These are phyloP conservation scores for Pseudoperonospora humuli DNA, from an alignment of 352 stramenopile species.

Conservation along the genomic window DNA sequence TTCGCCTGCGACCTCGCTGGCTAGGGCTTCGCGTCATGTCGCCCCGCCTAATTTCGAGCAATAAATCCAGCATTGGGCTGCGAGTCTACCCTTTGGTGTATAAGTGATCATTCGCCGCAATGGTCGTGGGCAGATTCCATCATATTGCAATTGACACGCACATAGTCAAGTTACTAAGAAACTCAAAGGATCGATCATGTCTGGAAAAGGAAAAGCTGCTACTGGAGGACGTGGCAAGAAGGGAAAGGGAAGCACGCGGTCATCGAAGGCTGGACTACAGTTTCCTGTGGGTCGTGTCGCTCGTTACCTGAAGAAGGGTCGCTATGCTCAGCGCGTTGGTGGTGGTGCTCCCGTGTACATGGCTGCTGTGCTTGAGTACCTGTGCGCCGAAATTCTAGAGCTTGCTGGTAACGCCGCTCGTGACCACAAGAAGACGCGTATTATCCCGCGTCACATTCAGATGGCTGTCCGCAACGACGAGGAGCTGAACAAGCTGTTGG, in stretches of 20 bases:
- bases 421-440: conserved; percentile 96
- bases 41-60: background rate
- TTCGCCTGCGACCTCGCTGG: conserved; percentile 13
- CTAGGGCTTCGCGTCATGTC: conserved; percentile 1
- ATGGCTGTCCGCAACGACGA: conserved; percentile 91
- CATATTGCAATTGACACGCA: conserved; percentile 28
- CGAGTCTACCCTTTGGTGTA: conserved; percentile 10
- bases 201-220: conserved; percentile 73
- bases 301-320: conserved; percentile 89
- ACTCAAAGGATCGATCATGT: conserved; percentile 36
- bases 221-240: conserved; percentile 68
- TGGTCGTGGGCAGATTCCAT: background rate
- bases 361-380: conserved; percentile 91
- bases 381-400: conserved; percentile 93
- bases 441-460: conserved; percentile 95
- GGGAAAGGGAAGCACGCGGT: conserved; percentile 54
- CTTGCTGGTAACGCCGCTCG: conserved; percentile 91
- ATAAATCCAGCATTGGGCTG: too few species aligned
- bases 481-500: conserved; percentile 94
- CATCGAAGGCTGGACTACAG: conserved; percentile 90
- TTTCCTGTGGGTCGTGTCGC: conserved; percentile 94
- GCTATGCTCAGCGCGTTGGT: conserved; percentile 88
- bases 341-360: conserved; percentile 92
- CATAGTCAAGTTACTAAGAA: conserved; percentile 19
- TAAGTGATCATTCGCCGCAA: background rate